Base-by-base conservation (phyloP, 1,284 basidiomycete genomes). In the Cutaneotrichosporon sp. region DNA sequence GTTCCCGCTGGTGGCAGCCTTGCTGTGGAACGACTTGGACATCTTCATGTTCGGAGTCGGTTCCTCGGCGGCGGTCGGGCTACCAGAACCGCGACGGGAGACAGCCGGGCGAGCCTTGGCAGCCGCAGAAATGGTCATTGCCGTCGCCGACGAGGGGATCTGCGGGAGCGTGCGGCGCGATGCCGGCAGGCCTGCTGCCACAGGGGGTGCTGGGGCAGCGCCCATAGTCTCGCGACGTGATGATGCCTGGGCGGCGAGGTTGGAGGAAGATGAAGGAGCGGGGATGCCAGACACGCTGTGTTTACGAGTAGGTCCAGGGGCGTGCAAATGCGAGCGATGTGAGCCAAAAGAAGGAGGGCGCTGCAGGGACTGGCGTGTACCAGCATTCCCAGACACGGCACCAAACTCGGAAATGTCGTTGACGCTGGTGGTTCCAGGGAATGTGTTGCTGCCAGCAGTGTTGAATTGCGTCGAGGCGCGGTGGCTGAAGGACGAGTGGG, bases 101-200 rank as follows among this genome's bases (percentile, higher is more conserved):
- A 61, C 58, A 3, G 58, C 43, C 1, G 71, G 66, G 2, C 66
- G 66, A 13, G 63, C 63, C 61, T 78, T 79, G 42, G 76, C 75
- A 10, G 66, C 67, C 1, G 77, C 71, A 0, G 78, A 77, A 6
- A 72, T 64, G 6, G 73, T 78, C 66, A 74, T 70, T 18, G 73
- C 72, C 0, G 75, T 74, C 0, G 71, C 69, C 2, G 72, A 70
- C 2, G 77, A 75, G 0, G 77, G 74, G 7, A 68, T 54, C 43
- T 64, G 81, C 50, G 87, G 83, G 25, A 86, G 82, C 70, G 90
- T 87, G 33, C 91, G 86, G 64, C 88, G 85, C 29, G 85, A 76
- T 3, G 71, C 63, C 7, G 77, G 70, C 22, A 53, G 16, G 14
- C 22, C 34, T 9, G 29, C 29, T 5, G 0, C 67, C 43, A 29